phyloP scores from a whole-genome alignment of 306 rosid species.

The Begonia masoniana region DNA sequence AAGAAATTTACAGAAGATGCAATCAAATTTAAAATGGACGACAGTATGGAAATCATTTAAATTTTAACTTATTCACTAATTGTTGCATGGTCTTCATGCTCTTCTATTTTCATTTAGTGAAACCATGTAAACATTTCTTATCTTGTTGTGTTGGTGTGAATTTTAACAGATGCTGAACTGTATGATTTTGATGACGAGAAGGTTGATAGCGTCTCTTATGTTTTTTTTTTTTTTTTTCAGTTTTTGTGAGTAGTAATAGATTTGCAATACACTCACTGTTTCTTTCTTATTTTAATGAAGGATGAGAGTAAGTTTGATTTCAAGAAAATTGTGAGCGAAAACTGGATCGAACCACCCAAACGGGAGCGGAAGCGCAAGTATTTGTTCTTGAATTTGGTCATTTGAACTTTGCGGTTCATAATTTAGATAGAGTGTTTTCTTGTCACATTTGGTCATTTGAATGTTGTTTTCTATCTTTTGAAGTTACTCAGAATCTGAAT shows the following conservation, averaged over 20 bases:
- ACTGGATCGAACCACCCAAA: constrained; percentile 96
- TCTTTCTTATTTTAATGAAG: constrained; percentile 23
- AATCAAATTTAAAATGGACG: constrained; percentile 99
- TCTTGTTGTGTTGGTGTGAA: constrained; percentile 4
- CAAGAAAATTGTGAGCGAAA: constrained; percentile 89
- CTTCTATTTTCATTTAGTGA: too few relatives aligned
- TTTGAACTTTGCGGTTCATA: constrained; percentile 5
- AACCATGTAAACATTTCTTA: too few relatives aligned
- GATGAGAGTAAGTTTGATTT: constrained; percentile 86
- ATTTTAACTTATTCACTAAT: not conserved
- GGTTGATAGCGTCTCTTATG: constrained; percentile 19
- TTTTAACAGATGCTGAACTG: constrained; percentile 77
- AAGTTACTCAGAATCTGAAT: constrained; percentile 94
- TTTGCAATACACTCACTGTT: constrained; percentile 1
- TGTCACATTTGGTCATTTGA: constrained; percentile 2
- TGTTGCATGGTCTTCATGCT: not conserved
- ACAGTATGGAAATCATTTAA: constrained; percentile 36
- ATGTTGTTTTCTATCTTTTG: constrained; percentile 6
- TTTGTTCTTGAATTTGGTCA: constrained; percentile 3
- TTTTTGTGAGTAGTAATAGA: not conserved
- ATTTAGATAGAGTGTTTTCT: not conserved
- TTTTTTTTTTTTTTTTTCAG: not conserved
- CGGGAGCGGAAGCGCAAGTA: constrained; percentile 99
- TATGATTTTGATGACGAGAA: constrained; percentile 94
- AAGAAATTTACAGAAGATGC: constrained; percentile 99